Percentiles rank a stretch among this genome's conserved stretches.
Evolutionary conservation across 345 rosid genomes (phyloP).

Genomic region (Corymbia maculata): DNA sequence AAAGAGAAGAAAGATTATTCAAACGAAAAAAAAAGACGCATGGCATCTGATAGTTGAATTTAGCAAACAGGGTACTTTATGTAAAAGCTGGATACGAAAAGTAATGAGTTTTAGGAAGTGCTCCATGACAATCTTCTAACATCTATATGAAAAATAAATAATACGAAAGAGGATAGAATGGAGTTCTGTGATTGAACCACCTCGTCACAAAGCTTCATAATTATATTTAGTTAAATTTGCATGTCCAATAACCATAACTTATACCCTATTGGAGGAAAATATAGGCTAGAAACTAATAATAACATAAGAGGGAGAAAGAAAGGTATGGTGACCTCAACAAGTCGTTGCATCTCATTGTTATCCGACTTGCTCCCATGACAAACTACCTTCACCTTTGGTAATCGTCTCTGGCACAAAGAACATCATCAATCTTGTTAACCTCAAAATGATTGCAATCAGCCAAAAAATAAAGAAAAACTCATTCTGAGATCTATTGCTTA

Average conservation of each 20-base stretch:
- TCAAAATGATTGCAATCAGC: background rate
- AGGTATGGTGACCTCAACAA: background rate
- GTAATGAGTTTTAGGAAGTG: too few relatives aligned
- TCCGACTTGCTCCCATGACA: background rate
- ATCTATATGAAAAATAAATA: background rate
- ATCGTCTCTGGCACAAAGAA: background rate
- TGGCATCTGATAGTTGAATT: too few relatives aligned
- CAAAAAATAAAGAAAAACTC: background rate
- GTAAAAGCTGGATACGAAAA: background rate
- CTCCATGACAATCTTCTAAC: background rate
- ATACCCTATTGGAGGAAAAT: background rate
- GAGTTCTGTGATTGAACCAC: background rate
- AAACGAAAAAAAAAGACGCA: too few relatives aligned
- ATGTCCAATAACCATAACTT: background rate
- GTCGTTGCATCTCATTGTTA: background rate
- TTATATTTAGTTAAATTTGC: background rate
- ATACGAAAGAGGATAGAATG: background rate
- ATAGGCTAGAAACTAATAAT: rapidly evolving
- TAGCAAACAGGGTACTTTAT: too few relatives aligned
- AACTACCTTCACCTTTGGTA: background rate
- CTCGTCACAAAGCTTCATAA: background rate
- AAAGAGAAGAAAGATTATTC: too few relatives aligned
- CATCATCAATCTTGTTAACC: background rate
- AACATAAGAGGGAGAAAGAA: too few relatives aligned
- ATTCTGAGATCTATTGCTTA: background rate